Percentiles rank a stretch among this genome's conserved stretches.
Evolutionary conservation across 306 rosid species (phyloP).

Genomic region (Castanea crenata): DNA sequence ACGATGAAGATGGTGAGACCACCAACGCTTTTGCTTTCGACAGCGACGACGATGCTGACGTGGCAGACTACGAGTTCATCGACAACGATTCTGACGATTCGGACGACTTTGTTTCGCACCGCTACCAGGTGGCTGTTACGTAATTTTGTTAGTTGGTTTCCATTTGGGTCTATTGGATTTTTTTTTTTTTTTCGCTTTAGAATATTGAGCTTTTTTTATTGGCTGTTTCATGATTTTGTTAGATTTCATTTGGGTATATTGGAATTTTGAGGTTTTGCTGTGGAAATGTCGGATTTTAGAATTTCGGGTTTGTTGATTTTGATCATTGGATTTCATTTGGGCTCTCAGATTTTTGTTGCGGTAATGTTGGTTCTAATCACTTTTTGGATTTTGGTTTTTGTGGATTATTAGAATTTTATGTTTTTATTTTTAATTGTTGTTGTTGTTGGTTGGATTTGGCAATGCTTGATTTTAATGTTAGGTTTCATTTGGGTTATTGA

Average conservation of each 20-base stretch:
- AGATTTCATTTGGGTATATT: too few relatives aligned
- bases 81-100: constrained; percentile 65
- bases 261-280: neutral
- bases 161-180: neutral
- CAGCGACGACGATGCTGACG: constrained; percentile 66
- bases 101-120: constrained; percentile 43
- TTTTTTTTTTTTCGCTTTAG: too few relatives aligned
- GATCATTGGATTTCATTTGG: neutral
- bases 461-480: neutral
- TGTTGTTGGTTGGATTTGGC: neutral
- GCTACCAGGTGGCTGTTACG: constrained; percentile 38
- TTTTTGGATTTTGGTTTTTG: neutral
- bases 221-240: too few relatives aligned
- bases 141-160: neutral
- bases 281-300: neutral
- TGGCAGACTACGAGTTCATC: constrained; percentile 58
- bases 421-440: neutral
- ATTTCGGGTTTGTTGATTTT: neutral
- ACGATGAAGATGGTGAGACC: constrained; percentile 41
- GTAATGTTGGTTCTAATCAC: neutral
- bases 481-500: neutral
- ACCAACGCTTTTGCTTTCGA: constrained; percentile 33
- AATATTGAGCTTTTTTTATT: too few relatives aligned
- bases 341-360: neutral
- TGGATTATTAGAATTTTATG: neutral